Conservation (phyloP, 306 rosid genomes). For the Citrullus colocynthis region DNA sequence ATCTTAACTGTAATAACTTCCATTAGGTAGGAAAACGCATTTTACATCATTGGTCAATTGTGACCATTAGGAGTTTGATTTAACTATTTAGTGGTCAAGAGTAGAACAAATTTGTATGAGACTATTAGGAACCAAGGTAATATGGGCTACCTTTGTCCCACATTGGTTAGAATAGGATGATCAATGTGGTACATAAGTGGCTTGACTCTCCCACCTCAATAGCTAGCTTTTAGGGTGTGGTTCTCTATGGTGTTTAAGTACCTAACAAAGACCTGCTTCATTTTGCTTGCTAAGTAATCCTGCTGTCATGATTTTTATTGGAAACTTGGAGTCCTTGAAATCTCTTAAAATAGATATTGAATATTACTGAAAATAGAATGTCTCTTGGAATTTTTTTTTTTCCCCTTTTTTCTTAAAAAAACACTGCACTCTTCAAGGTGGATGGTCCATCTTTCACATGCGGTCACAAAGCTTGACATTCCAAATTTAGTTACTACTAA, state of each 20-base stretch:
- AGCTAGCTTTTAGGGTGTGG: too few species aligned
- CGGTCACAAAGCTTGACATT: not conserved
- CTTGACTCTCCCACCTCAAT: too few species aligned
- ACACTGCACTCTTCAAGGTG: not conserved
- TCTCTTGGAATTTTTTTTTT: not conserved
- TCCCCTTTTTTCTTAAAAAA: not conserved
- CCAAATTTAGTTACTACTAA: not conserved
- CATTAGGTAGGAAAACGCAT: not conserved
- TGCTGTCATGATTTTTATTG: not conserved
- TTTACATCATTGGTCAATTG: not conserved
- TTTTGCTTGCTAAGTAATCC: not conserved
- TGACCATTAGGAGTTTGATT: not conserved
- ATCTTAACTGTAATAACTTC: not conserved
- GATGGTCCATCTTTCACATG: not conserved
- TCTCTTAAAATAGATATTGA: not conserved
- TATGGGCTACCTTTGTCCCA: too few species aligned
- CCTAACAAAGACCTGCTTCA: not conserved
- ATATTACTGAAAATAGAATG: not conserved
- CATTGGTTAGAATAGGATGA: not conserved
- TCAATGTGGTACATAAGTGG: too few species aligned
- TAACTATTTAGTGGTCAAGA: not conserved
- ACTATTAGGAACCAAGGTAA: too few species aligned
- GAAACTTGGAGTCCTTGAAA: not conserved
- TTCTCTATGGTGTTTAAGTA: too few species aligned
- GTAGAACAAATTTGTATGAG: not conserved